Base-by-base conservation (phyloP, 1,284 basidiomycete species). In the Naganishia cerealis region DNA sequence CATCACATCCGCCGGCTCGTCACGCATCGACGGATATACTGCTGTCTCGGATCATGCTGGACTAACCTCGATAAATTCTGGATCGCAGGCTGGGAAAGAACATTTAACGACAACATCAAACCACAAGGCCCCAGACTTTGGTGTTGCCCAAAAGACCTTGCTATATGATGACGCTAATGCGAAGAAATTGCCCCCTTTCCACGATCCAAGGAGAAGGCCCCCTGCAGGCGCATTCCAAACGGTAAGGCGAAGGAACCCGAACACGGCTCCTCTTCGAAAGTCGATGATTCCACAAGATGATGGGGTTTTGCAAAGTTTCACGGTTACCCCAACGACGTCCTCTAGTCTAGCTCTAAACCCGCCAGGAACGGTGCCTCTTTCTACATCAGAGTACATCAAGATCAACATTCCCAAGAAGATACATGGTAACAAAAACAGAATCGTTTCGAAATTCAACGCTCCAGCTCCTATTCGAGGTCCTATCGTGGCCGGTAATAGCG, bases 321-420 rank as follows among this genome's bases (percentile, higher is more conserved):
- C 57, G 5, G 33, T 16, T 3, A 40, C 50, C 12, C 18, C 15
- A 33, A 13, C 50, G 10, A 8, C n/a, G 15, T 8, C 48, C 10
- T 26, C 13, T 15, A 18, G 29, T 12, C 21, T 54, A 42, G 38
- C 50, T 9, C 50, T 42, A n/a, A 29, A 40, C 6, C 38, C 39
- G 3, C 61, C 33, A 26, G 61, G 61, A 21, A 52, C 61, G 8
- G 61, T 38, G 9, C 50, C 50, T 53, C 18, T 53, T 18, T 26
- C 61, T 16, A 42, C 50, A 12, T 54, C 61, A 12, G 1, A 38
- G n/a, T 13, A 61, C n/a, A 50, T 38, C 42, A 39, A 54, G 24
- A 18, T 29, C 50, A 6, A 33, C 18, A 2, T 6, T 40, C 21
- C 18, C 13, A 24, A 36, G 18, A 40, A 54, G 16, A 48, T 29